Base-by-base conservation (phyloP, 495 filamentous ascomycete genomes). In the Hypoxylon trugodes region DNA sequence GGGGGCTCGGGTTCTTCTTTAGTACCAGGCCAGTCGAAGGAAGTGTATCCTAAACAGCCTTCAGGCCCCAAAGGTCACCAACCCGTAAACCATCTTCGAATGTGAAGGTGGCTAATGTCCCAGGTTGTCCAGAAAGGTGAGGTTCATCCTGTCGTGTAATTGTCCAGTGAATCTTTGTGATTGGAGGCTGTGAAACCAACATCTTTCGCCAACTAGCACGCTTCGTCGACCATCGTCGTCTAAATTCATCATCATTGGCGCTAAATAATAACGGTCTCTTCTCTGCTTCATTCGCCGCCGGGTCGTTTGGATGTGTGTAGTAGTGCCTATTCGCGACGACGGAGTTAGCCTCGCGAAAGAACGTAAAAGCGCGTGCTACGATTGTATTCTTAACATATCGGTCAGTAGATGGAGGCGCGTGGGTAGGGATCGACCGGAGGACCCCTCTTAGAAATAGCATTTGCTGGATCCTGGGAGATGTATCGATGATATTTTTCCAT, bases 131-230 rank as follows among this genome's bases (percentile, higher is more conserved):
- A 16, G 1, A 19, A 3, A 5, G 2, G 15, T 32, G 12, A 22
- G 18, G 10, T 12, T 24, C n/a, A 6, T 26, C 26, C 0, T 13
- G 4, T 45, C 28, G 2, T 1, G 0, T 2, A 62, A n/a, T 6
- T 42, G 13, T n/a, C 50, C 48, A 61, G 1, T 35, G 24, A 6
- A 62, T 2, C 21, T 37, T 42, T 4, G 16, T 45, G 36, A 56
- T 56, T 2, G 59, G 42, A 1, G 59, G 50, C 12, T 37, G 12
- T 2, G 42, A 21, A 2, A 56, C 3, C 8, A 50, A 45, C 59
- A 62, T 62, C 6, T 26, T 30, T n/a, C 40, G 12, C 56, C 56
- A 60, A 13, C 46, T 51, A 1, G 46, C 56, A 16, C 13, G 26
- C 15, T n/a, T 7, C 0, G 28, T 13, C 7, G 46, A 21, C 52